Evolutionary conservation across 2,329 filamentous ascomycete genomes (phyloP).

Genomic region (Mycosphaerella sp.): DNA sequence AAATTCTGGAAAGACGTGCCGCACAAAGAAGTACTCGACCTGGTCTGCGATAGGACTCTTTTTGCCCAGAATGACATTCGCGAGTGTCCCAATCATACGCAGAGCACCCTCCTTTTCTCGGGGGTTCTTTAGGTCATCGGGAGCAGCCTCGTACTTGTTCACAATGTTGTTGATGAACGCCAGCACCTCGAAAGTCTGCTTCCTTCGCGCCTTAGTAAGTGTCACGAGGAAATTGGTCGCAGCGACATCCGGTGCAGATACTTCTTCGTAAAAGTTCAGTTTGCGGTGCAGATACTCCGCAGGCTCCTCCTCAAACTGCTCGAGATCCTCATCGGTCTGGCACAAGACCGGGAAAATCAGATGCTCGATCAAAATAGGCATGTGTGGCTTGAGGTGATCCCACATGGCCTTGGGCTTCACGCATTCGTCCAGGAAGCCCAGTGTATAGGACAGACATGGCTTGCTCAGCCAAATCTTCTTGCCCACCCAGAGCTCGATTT

Average conservation of each 20-base stretch:
- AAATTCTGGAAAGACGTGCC: slow-evolving; percentile 98
- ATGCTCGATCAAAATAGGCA: slow-evolving; percentile 88
- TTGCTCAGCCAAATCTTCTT: slow-evolving; percentile 94
- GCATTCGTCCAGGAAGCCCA: slow-evolving; percentile 94
- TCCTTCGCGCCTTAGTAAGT: slow-evolving; percentile 86
- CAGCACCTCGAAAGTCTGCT: slow-evolving; percentile 91
- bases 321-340: slow-evolving; percentile 83
- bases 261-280: slow-evolving; percentile 96
- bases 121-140: slow-evolving; percentile 86
- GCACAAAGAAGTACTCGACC: slow-evolving; percentile 96
- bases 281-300: slow-evolving; percentile 96
- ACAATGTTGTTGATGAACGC: slow-evolving; percentile 94
- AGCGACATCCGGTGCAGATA: slow-evolving; percentile 88
- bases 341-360: slow-evolving; percentile 94
- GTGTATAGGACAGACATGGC: slow-evolving; percentile 84
- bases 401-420: slow-evolving; percentile 97
- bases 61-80: slow-evolving; percentile 90
- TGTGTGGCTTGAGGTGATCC: slow-evolving; percentile 85
- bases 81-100: slow-evolving; percentile 92
- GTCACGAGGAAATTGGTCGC: slow-evolving; percentile 96
- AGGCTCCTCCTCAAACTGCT: slow-evolving; percentile 89
- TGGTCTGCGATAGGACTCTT: slow-evolving; percentile 97
- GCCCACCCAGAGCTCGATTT: slow-evolving; percentile 96
- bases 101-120: slow-evolving; percentile 94
- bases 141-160: slow-evolving; percentile 78